These are phyloP conservation scores for Emergomyces africanus DNA, from an alignment of 2,329 filamentous ascomycete genomes.

Conservation along the genomic window DNA sequence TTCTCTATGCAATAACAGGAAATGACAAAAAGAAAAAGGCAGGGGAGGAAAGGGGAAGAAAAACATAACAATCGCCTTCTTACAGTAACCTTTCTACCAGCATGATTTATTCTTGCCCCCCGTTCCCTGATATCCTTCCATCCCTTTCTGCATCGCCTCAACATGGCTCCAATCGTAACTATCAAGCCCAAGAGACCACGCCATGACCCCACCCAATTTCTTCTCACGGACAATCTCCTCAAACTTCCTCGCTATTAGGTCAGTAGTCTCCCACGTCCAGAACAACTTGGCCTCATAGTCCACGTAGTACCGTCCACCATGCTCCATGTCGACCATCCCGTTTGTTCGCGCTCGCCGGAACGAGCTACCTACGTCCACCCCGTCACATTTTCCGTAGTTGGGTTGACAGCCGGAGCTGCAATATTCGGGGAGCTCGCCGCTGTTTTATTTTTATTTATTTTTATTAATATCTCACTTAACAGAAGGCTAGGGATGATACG, in stretches of 20 bases:
- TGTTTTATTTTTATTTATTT: slow-evolving; percentile 9
- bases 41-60: not conserved
- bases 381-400: slow-evolving; percentile 29
- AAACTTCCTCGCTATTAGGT: slow-evolving; percentile 51
- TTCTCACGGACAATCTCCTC: slow-evolving; percentile 43
- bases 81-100: not conserved
- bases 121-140: not conserved
- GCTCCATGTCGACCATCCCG: slow-evolving; percentile 43
- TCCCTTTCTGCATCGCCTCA: slow-evolving; percentile 21
- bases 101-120: not conserved
- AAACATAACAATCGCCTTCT: not conserved
- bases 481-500: not conserved
- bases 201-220: slow-evolving; percentile 57
- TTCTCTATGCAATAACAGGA: too few relatives aligned
- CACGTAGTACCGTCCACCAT: slow-evolving; percentile 57
- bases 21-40: not conserved
- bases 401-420: slow-evolving; percentile 25
- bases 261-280: slow-evolving; percentile 61
- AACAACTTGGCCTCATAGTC: slow-evolving; percentile 47
- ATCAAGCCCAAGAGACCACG: slow-evolving; percentile 63
- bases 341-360: slow-evolving; percentile 43
- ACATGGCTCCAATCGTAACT: slow-evolving; percentile 33
- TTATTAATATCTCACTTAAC: not conserved
- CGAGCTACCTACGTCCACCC: slow-evolving; percentile 41
- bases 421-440: slow-evolving; percentile 20